Evolutionary conservation across 129 eudicot species (phyloP).

Genomic region (Escallonia rubra): DNA sequence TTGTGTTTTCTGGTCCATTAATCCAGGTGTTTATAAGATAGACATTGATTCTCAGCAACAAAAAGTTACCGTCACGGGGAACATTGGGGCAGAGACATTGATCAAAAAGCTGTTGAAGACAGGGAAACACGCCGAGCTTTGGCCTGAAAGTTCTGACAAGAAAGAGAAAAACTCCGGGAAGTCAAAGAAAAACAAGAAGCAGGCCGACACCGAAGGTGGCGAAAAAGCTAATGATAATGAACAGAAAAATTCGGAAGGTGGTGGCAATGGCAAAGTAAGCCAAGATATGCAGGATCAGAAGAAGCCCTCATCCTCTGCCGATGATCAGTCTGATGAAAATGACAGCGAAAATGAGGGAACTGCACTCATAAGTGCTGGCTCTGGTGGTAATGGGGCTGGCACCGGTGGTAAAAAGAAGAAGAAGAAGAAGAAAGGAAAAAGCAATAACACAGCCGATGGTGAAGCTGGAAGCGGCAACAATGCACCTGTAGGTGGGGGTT

Average conservation of each 20-base stretch:
- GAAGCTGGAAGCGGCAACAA: constrained; percentile 7
- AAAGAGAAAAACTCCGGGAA: constrained; percentile 16
- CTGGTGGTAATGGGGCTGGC: constrained; percentile 12
- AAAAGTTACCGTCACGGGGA: constrained; percentile 61
- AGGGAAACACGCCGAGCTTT: constrained; percentile 63
- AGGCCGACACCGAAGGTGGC: constrained; percentile 26
- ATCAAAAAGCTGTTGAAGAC: constrained; percentile 66
- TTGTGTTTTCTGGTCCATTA: neutral
- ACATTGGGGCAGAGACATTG: constrained; percentile 49
- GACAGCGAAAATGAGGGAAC: constrained; percentile 15
- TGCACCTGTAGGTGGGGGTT: constrained; percentile 16
- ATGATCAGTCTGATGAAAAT: constrained; percentile 18
- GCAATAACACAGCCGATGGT: constrained; percentile 20
- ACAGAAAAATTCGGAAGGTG: constrained; percentile 9
- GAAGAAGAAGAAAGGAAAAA: constrained; percentile 37
- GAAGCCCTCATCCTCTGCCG: constrained; percentile 5
- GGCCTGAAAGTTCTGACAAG: constrained; percentile 35
- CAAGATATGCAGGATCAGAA: constrained; percentile 14
- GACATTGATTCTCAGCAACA: constrained; percentile 67
- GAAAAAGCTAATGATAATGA: constrained; percentile 12
- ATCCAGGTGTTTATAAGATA: constrained; percentile 70
- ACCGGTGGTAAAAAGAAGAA: constrained; percentile 52
- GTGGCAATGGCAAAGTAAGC: constrained; percentile 10
- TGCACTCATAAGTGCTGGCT: neutral
- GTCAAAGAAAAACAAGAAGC: constrained; percentile 31